Percentiles rank a stretch among this genome's conserved stretches.
These are phyloP conservation scores for Grammothele lineata DNA, from an alignment of 768 basidiomycete genomes.

Conservation along the genomic window DNA sequence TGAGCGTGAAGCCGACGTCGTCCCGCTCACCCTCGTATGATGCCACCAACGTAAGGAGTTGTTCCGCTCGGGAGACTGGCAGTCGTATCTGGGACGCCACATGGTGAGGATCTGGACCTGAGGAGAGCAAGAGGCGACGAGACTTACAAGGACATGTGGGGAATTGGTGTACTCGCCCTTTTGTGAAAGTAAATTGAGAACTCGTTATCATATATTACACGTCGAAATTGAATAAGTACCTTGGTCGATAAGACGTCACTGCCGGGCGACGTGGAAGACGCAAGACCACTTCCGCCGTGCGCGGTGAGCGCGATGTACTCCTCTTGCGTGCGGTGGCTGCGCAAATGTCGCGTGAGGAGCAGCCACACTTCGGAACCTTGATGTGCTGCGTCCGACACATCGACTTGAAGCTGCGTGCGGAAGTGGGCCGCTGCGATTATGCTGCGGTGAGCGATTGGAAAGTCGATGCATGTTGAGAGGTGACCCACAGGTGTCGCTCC, in stretches of 20 bases:
- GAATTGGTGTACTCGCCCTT: conserved; percentile 40
- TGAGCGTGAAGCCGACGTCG: conserved; percentile 66
- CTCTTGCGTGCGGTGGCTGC: conserved; percentile 48
- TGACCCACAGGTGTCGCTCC: background rate
- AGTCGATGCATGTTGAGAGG: no score
- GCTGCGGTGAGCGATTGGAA: background rate
- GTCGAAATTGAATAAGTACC: no score
- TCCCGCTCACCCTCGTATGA: conserved; percentile 65
- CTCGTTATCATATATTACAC: no score
- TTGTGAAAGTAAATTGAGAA: no score
- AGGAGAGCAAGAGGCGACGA: no score
- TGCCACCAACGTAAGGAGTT: conserved; percentile 50
- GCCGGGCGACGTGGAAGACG: background rate
- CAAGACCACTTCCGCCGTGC: background rate
- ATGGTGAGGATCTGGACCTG: no score
- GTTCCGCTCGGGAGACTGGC: conserved; percentile 6
- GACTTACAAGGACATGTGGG: conserved; percentile 39
- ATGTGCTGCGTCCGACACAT: background rate
- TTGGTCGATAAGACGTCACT: background rate
- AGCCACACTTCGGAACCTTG: conserved; percentile 63
- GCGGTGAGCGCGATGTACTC: conserved; percentile 63
- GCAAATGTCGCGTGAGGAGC: conserved; percentile 73
- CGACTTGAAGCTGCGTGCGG: conserved; percentile 33
- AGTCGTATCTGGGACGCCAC: no score
- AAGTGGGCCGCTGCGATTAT: conserved; percentile 33